Percentiles rank a stretch among this genome's conserved stretches.
Conservation (phyloP, 768 basidiomycete species). For the Lyophyllum atratum region DNA sequence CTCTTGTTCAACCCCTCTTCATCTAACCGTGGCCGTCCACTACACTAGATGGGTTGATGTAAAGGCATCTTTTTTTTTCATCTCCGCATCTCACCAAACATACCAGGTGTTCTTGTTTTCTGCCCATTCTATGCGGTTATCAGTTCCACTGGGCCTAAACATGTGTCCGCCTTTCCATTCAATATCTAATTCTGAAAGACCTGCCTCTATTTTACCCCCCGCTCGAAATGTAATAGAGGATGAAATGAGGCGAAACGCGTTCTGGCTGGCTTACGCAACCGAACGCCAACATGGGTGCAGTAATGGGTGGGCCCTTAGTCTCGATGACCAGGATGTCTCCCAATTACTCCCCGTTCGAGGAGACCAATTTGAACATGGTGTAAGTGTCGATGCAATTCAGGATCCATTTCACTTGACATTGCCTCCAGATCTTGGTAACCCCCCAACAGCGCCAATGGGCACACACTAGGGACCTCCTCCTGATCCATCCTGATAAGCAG, state of each 20-base stretch:
- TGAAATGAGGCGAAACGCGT: constrained; percentile 70
- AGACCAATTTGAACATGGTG: constrained; percentile 63
- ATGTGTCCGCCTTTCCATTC: constrained; percentile 67
- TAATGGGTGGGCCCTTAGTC: constrained; percentile 69
- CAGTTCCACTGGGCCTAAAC: constrained; percentile 71
- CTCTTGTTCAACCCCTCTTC: background rate
- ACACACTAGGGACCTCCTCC: constrained; percentile 59
- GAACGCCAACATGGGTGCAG: constrained; percentile 69
- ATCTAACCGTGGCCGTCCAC: constrained; percentile 10
- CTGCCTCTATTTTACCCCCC: constrained; percentile 59
- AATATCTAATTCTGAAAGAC: constrained; percentile 57
- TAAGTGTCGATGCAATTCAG: constrained; percentile 28
- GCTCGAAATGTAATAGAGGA: constrained; percentile 68
- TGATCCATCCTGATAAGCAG: constrained; percentile 58
- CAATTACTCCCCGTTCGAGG: constrained; percentile 67
- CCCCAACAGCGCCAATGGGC: constrained; percentile 68
- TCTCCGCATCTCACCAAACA: constrained; percentile 8
- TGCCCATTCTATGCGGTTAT: constrained; percentile 56
- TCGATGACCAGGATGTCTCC: constrained; percentile 76
- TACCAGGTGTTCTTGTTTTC: constrained; percentile 60
- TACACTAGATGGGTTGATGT: constrained; percentile 72
- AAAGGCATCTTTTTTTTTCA: constrained; percentile 12
- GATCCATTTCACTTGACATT: background rate
- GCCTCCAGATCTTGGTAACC: constrained; percentile 43
- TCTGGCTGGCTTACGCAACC: constrained; percentile 71